phyloP scores from a whole-genome alignment of 176 grass and related monocot genomes.

The Puya raimondii region DNA sequence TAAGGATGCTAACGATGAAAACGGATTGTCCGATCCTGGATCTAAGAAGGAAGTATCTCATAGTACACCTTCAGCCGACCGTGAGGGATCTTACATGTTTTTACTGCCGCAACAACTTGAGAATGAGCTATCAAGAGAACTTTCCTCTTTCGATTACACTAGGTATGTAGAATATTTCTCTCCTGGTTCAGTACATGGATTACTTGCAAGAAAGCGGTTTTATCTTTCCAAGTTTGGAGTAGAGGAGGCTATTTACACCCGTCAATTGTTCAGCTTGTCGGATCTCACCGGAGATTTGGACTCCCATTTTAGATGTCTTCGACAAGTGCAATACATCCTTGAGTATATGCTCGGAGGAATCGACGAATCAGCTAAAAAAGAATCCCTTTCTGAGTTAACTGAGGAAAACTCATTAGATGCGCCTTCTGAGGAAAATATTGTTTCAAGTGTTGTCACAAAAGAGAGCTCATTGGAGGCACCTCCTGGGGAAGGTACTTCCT shows the following conservation, averaged over 20 bases:
- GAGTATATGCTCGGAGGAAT: constrained; percentile 44
- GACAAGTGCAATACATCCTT: constrained; percentile 47
- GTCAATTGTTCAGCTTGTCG: constrained; percentile 26
- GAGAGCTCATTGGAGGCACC: too few relatives aligned
- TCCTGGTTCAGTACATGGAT: too few relatives aligned
- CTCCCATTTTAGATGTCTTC: constrained; percentile 47
- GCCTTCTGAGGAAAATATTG: constrained; percentile 18
- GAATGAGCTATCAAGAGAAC: constrained; percentile 5
- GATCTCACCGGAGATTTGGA: constrained; percentile 63
- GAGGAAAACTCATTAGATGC: constrained; percentile 17
- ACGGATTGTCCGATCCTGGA: constrained; percentile 5
- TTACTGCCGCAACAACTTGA: constrained; percentile 10
- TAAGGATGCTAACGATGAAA: constrained; percentile 14
- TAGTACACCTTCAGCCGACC: background rate
- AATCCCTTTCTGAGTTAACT: constrained; percentile 17
- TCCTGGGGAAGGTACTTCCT: too few relatives aligned
- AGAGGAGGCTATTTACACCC: constrained; percentile 1
- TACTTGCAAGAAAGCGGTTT: too few relatives aligned
- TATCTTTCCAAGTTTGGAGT: constrained; percentile 11
- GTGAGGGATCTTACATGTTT: constrained; percentile 2
- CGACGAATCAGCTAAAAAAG: constrained; percentile 31
- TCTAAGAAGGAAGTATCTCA: constrained; percentile 7
- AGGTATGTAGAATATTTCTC: too few relatives aligned
- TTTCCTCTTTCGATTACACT: constrained; percentile 9
- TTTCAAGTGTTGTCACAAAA: background rate